Evolutionary conservation across 2,329 filamentous ascomycete genomes (phyloP), one percentile per base, ranked within the genome.

Genomic region (Epichloe sp.): DNA sequence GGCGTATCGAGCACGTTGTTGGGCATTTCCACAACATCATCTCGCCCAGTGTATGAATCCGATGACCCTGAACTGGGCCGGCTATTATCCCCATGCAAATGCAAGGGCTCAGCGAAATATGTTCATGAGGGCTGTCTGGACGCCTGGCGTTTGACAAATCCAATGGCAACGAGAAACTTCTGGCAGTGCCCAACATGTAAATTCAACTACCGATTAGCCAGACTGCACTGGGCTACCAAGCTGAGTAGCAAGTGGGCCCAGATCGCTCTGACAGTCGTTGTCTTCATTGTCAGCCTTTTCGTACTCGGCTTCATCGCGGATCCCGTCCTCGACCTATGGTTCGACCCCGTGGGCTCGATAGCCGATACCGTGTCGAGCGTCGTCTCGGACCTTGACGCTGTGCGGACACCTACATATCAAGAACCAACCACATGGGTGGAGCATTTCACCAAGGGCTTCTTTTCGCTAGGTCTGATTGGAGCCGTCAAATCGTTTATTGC

Each of bases 81-180:
- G 48, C 73, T 98, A 31, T 78, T 97, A 59, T 85, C 86, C 50
- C 93, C 93, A 37, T 98, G 93, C 74, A 82, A 84, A 69, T 98
- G 93, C 76, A 94, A 88, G 70, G 93, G 93, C 49, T 88, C 86
- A 40, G 87, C 91, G 59, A 87, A 87, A 70, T 96, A 95, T 68
- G 89, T 97, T 23, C 93, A 98, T 66, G 88, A 96, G 67, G 85
- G 82, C 34, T 98, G 93, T 63, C 74, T 98, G 47, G 80, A 86
- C 60, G 75, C 79, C 11, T 97, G 90, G 88, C 80, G 93, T 58
- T 77, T 83, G 55, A 78, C 86, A 43, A 81, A 88, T 62, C 85
- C 86, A 0, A 62, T 67, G 31, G 68, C 67, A 61, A 75, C 71
- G 35, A 78, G 86, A 52, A 88, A 90, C 59, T 94, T 83, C 64